phyloP scores from a whole-genome alignment of 140 eudicot genomes.

The Erigeron philadelphicus region DNA sequence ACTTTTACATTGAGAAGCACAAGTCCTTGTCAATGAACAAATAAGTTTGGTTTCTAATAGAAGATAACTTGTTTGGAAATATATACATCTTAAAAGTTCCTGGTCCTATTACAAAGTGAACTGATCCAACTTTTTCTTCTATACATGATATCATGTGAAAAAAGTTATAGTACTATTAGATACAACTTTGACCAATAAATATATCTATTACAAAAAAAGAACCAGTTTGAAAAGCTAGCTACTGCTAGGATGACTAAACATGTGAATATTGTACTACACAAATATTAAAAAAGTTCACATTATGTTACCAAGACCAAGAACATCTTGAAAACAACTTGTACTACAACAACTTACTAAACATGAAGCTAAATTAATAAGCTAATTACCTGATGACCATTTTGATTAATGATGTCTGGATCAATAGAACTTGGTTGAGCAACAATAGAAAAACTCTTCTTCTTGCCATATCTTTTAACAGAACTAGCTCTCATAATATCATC shows the following conservation, averaged over 20 bases:
- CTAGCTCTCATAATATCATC: slow-evolving; percentile 67
- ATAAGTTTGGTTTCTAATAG: too few relatives aligned
- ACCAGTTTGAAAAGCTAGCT: too few relatives aligned
- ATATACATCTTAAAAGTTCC: not conserved
- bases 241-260: too few relatives aligned
- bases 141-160: not conserved
- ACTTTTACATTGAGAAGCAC: too few relatives aligned
- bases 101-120: not conserved
- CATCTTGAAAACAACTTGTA: too few relatives aligned
- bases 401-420: slow-evolving; percentile 40
- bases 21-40: too few relatives aligned
- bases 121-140: not conserved
- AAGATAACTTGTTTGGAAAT: not conserved
- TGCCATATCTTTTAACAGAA: slow-evolving; percentile 49
- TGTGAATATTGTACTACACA: too few relatives aligned
- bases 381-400: slow-evolving; percentile 52
- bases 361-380: not conserved
- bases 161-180: not conserved
- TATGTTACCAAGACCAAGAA: too few relatives aligned
- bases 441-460: slow-evolving; percentile 34
- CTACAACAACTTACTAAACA: not conserved
- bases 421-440: slow-evolving; percentile 38
- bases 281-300: too few relatives aligned
- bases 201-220: too few relatives aligned
- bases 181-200: not conserved